Evolutionary conservation across 2,329 filamentous ascomycete species (phyloP), one percentile per base, ranked within the genome.

Genomic region (Sporothrix dimorphospora): DNA sequence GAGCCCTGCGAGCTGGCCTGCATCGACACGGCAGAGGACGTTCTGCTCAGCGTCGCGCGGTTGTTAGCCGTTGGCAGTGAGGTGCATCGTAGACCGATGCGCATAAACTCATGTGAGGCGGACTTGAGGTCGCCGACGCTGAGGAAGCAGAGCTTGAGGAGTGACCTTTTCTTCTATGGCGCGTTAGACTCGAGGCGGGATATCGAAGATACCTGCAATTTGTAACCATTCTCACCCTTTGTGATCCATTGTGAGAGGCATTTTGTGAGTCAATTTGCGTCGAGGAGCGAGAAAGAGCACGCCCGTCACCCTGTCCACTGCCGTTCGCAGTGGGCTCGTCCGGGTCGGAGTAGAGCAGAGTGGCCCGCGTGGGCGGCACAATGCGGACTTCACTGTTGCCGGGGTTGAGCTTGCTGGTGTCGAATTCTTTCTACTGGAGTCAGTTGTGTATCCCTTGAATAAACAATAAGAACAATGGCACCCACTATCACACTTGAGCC

Each of bases 131-230:
- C 75, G 3, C 72, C 70, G n/a, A 74, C 69, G n/a, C 72, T 72
- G n/a, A 71, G 67, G n/a, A 76, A 76, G 38, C 74, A 76, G 14
- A 76, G 59, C 71, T 72, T 75, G 34, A 76, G 53, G 38, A 72
- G 73, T 9, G 70, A 72, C 9, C 72, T 51, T 12, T n/a, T 51
- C 21, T 70, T 71, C 70, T 72, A 19, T 24, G 0, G 19, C 11
- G 42, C 11, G 67, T 69, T 45, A 57, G 51, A n/a, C 42, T 16
- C 16, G 42, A 16, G 42, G 12, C 42, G 6, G 14, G 4, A 19
- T 19, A 19, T 8, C 11, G 8, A 30, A 57, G 53, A 8, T 57
- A n/a, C 21, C 4, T 5, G 4, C n/a, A n/a, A n/a, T n/a, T n/a
- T 45, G 12, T 47, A 4, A 9, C 1, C 16, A 2, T 4, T 3